A percentile compares a stretch with the other conserved stretches of the same genome.
These are phyloP conservation scores for Aspergillus calidoustus DNA, from an alignment of 2,329 filamentous ascomycete species.

Conservation along the genomic window DNA sequence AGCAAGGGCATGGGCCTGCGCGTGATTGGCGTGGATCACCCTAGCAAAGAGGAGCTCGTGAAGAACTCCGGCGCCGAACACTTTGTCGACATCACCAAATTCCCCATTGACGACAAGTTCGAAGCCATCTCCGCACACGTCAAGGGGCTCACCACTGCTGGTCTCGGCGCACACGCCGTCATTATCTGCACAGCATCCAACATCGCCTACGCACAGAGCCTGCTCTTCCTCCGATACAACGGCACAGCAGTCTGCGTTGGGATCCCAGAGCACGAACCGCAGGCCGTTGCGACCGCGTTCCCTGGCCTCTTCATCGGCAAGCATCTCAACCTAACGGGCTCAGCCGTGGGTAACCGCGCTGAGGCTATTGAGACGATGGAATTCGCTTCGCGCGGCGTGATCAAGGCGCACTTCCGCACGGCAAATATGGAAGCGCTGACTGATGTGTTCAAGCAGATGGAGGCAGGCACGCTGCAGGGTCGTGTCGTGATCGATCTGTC, in stretches of 20 bases:
- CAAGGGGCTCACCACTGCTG: conserved; percentile 60
- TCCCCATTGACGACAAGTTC: conserved; percentile 52
- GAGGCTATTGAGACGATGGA: conserved; percentile 57
- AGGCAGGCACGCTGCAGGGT: conserved; percentile 49
- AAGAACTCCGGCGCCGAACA: conserved; percentile 67
- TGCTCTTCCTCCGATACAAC: conserved; percentile 54
- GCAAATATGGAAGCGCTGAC: conserved; percentile 55
- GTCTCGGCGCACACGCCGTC: conserved; percentile 64
- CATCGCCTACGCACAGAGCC: conserved; percentile 55
- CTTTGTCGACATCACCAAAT: conserved; percentile 66
- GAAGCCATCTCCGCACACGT: conserved; percentile 59
- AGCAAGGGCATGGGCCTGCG: conserved; percentile 64
- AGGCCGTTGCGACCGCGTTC: conserved; percentile 51
- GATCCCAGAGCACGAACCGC: conserved; percentile 52
- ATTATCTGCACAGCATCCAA: conserved; percentile 61
- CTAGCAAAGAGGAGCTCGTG: conserved; percentile 63
- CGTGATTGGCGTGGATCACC: conserved; percentile 69
- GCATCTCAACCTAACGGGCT: conserved; percentile 55
- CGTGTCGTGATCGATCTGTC: conserved; percentile 54
- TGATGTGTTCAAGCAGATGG: conserved; percentile 52
- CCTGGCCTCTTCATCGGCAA: conserved; percentile 48
- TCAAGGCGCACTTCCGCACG: conserved; percentile 51
- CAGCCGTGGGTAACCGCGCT: conserved; percentile 55
- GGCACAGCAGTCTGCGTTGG: conserved; percentile 59
- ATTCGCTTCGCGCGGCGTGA: conserved; percentile 53